Conservation (phyloP, 2,329 filamentous ascomycete species). For the Capronia epimyces region DNA sequence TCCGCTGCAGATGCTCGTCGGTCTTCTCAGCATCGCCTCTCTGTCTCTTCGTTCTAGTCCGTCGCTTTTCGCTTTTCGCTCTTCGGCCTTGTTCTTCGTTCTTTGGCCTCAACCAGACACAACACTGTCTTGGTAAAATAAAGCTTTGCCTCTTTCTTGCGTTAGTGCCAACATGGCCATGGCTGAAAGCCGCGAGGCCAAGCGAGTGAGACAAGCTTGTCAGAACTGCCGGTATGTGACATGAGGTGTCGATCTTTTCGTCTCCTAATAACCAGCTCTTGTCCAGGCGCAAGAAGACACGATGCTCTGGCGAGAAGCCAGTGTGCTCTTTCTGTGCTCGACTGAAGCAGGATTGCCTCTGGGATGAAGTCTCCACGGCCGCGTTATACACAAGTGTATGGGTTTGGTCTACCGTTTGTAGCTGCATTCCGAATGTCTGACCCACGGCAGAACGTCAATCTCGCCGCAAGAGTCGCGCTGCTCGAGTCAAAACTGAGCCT, state of each 20-base stretch:
- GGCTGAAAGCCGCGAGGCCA: conserved; percentile 8
- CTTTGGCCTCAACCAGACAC: too few relatives aligned
- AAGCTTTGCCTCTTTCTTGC: too few relatives aligned
- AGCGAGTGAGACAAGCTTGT: conserved; percentile 33
- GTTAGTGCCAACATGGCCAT: neutral
- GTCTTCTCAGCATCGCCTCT: too few relatives aligned
- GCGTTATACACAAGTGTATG: conserved; percentile 6
- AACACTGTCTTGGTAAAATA: too few relatives aligned
- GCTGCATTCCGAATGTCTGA: neutral
- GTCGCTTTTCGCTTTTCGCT: too few relatives aligned
- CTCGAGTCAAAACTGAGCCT: conserved; percentile 17
- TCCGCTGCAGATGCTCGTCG: too few relatives aligned
- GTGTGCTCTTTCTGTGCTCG: conserved; percentile 55
- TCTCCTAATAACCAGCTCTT: neutral
- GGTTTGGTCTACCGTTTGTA: neutral
- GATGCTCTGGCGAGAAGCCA: conserved; percentile 94
- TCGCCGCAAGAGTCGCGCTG: conserved; percentile 13
- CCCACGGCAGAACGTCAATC: conserved; percentile 9
- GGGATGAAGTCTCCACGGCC: conserved; percentile 21
- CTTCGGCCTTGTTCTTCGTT: too few relatives aligned
- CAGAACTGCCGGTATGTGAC: conserved; percentile 30
- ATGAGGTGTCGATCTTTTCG: neutral
- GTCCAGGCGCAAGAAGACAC: conserved; percentile 80
- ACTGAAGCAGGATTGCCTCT: conserved; percentile 28
- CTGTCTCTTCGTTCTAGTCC: too few relatives aligned